A percentile compares a stretch with the other conserved stretches of the same genome.
These are phyloP conservation scores for Vigna mungo DNA, from an alignment of 306 rosid genomes.

Conservation along the genomic window DNA sequence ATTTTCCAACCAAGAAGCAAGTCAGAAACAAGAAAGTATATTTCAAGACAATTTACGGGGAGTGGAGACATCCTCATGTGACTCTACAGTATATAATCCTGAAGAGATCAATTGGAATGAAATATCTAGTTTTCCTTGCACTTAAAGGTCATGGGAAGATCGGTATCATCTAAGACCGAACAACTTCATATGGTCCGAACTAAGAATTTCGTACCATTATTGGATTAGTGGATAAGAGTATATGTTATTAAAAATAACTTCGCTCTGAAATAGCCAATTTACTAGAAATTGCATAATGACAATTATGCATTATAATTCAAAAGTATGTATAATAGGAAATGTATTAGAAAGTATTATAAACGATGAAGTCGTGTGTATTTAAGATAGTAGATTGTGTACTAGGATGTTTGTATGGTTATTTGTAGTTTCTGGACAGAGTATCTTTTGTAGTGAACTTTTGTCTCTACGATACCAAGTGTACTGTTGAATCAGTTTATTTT, in stretches of 20 bases:
- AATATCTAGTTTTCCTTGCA: constrained; percentile 27
- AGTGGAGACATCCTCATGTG: constrained; percentile 43
- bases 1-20: constrained; percentile 23
- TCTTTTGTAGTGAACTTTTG: neutral
- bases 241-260: neutral
- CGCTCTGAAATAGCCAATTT: neutral
- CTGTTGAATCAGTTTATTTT: neutral
- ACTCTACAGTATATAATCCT: constrained; percentile 30
- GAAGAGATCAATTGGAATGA: neutral
- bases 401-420: neutral
- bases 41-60: neutral
- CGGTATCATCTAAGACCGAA: constrained; percentile 33
- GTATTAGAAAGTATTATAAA: neutral
- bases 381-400: neutral
- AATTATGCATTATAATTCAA: neutral
- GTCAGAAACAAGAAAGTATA: neutral
- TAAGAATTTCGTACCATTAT: neutral
- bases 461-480: neutral
- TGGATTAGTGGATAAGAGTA: neutral
- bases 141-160: neutral
- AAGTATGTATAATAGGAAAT: neutral
- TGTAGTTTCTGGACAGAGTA: neutral
- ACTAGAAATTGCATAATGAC: neutral
- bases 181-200: constrained; percentile 17
- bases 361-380: too few species aligned